A percentile compares a stretch with the other conserved stretches of the same genome.
phyloP scores from a whole-genome alignment of 1,284 basidiomycete genomes.

The Boletus sp. region DNA sequence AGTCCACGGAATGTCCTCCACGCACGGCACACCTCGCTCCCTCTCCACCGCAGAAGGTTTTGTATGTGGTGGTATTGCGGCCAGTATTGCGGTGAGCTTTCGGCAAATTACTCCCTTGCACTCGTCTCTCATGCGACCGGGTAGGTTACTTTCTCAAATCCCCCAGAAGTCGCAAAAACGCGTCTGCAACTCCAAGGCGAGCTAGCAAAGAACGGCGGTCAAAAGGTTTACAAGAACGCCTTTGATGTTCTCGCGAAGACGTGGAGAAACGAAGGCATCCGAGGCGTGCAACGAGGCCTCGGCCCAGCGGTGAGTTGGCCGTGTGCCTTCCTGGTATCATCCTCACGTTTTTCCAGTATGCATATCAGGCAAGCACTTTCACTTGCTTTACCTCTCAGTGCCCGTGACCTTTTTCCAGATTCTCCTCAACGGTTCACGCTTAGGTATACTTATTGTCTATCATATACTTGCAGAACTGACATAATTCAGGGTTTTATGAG shows the following conservation, averaged over 20 bases:
- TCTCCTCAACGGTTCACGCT: constrained; percentile 88
- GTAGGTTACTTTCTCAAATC: constrained; percentile 80
- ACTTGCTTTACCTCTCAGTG: neutral
- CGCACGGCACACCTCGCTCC: constrained; percentile 23
- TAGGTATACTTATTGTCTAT: constrained; percentile 52
- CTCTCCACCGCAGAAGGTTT: constrained; percentile 77
- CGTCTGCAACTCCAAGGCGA: constrained; percentile 93
- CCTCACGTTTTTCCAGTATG: constrained; percentile 56
- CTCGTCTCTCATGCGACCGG: constrained; percentile 4
- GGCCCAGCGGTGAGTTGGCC: constrained; percentile 73
- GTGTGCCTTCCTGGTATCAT: constrained; percentile 4
- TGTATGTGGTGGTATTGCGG: constrained; percentile 82
- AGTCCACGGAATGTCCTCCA: constrained; percentile 20
- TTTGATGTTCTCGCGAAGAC: constrained; percentile 88
- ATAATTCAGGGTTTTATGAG: constrained; percentile 85
- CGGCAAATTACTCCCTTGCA: neutral
- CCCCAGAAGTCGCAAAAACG: constrained; percentile 91
- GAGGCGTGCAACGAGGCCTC: constrained; percentile 88
- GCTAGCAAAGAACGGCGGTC: constrained; percentile 68
- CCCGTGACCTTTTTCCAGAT: constrained; percentile 49
- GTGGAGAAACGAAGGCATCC: constrained; percentile 85
- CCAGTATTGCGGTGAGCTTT: constrained; percentile 69
- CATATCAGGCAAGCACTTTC: constrained; percentile 70
- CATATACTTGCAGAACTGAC: neutral
- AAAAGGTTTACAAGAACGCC: constrained; percentile 85